Base-by-base conservation (phyloP, 331 rosid genomes). In the Malus hybrid region DNA sequence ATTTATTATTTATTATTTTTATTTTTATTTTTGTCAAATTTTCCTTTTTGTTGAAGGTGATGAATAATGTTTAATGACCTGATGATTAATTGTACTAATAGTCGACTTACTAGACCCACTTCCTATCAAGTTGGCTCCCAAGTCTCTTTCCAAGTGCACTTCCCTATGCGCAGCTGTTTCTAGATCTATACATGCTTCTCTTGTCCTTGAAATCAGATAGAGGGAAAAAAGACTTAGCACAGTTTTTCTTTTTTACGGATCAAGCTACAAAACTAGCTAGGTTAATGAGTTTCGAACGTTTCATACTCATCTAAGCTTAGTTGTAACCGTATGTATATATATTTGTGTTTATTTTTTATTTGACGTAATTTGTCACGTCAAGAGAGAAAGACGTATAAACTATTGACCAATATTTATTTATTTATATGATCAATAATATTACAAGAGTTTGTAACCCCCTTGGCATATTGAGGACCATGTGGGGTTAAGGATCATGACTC, bases 81-180 rank as follows among this genome's bases (percentile, higher is more conserved):
- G 22, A 48, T 46, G 73, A 75, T 33, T 52, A 58, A 72, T 63
- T 80, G 72, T 63, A 65, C 36, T 77, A 39, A 75, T 58, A 44
- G 60, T 32, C 62, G 56, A 36, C 22, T 81, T 30, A 63, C 58
- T 74, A 66, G 71, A 79, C 78, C 79, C 77, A 81, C 77, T 77
- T 72, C 55, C 52, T 30, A 65, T 52, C 65, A 68, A 64, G 53
- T 72, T 69, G 72, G 67, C 44, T 73, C 66, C 11, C 11, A 66
- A 28, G 81, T 78, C 84, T 73, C 79, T 78, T 82, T 82, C 82
- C 50, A 33, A 70, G 34, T 68, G 70, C 82, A 72, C 75, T 79
- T 52, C 66, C 69, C 63, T 12, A 42, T 58, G 77, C 73, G 70
- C 55, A 61, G 60, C 56, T 15, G 8, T 6, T 16, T 6, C 7